Evolutionary conservation across 306 rosid genomes (phyloP), one percentile per base, ranked within the genome.

Genomic region (Geum urbanum): DNA sequence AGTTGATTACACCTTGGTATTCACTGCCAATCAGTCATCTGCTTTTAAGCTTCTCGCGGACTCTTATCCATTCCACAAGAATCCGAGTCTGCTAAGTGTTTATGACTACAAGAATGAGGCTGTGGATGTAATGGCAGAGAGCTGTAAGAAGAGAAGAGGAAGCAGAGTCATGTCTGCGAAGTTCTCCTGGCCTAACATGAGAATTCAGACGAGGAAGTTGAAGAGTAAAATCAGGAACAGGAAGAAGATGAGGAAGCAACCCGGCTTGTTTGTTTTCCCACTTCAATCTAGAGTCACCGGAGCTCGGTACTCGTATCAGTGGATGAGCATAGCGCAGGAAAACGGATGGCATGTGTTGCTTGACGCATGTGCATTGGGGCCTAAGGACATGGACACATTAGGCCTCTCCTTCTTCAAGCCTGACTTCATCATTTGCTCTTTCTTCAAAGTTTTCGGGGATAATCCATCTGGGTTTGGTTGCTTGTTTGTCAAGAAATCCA

Each of bases 381-480:
- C 98, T 5, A 92, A 90, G 58, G 98, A 86, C 67, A 88, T 82
- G 91, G 89, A 80, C 54, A 88, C 90, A 7, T 75, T 90, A 68
- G 97, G 96, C 35, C 82, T 92, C 64, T 88, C 96, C 24, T 69
- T 92, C 11, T 90, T 90, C 48, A 84, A 83, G 80, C 98, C 98
- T 48, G 97, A 92, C 50, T 88, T 90, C 16, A 76, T 90, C 71
- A 63, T 88, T 32, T 90, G 96, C 64, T 86, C 98, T 1, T 90
- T 92, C 67, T 90, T 77, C 79, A 86, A 85, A 76, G 75, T 92
- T 8, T 85, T 86, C 13, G 97, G 97, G 8, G 82, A 92, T 60
- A 85, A 84, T 68, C 97, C 98, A 8, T 90, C 96, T 3, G 98
- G 98, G 0, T 81, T 92, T 72, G 91, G 87, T 10, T 88, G 98